These are phyloP conservation scores for Psidium guajava DNA, from an alignment of 345 rosid species.

Conservation along the genomic window DNA sequence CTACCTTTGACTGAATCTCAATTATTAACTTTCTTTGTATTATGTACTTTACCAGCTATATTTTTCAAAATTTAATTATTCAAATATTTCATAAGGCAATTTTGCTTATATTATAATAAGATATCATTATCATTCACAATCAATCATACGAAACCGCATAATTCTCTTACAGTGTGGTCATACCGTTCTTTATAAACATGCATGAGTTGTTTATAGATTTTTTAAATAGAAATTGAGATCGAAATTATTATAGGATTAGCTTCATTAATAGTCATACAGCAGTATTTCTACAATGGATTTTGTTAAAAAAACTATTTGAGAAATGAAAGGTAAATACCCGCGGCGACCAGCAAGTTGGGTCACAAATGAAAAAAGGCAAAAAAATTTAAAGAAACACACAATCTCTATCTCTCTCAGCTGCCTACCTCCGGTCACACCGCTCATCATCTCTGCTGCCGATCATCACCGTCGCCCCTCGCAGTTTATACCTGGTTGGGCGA, in stretches of 20 bases:
- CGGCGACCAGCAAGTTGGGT: no score
- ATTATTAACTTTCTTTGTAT: not conserved
- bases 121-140: not conserved
- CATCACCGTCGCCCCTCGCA: not conserved
- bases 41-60: not conserved
- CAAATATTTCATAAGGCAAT: not conserved
- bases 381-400: not conserved
- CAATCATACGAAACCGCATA: no score
- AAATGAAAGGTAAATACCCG: no score
- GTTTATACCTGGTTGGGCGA: not conserved
- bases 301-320: no score
- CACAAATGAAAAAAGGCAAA: no score
- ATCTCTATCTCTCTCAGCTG: not conserved
- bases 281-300: no score
- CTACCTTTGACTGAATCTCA: not conserved
- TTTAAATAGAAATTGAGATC: not conserved
- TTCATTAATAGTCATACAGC: no score
- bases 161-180: not conserved
- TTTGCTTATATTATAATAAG: not conserved
- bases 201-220: not conserved
- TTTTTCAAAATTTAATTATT: not conserved
- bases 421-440: not conserved
- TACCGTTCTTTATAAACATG: not conserved
- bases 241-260: not conserved
- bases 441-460: not conserved